Evolutionary conservation across 768 basidiomycete species (phyloP).

Genomic region (Tulasnella sp.): DNA sequence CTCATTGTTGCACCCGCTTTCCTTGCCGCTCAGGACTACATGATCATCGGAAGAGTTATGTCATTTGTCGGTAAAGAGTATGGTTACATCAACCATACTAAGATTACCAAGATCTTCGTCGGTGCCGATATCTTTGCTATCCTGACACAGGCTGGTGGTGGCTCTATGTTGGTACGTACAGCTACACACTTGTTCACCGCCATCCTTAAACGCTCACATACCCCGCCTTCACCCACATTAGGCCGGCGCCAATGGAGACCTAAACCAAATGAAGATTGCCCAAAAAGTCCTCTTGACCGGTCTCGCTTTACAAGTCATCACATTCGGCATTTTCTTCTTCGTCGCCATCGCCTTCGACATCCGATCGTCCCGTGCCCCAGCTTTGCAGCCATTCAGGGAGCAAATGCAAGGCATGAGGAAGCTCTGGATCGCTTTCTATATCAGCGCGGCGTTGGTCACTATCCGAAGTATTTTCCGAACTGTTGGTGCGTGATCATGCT

Average conservation of each 20-base stretch:
- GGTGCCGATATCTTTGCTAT: conserved; percentile 27
- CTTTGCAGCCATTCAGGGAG: neutral
- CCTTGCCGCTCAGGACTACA: conserved; percentile 28
- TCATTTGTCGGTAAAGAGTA: conserved; percentile 25
- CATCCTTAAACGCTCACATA: neutral
- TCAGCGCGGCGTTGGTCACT: conserved; percentile 18
- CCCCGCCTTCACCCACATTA: neutral
- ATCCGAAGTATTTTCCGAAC: conserved; percentile 26
- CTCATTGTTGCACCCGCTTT: conserved; percentile 28
- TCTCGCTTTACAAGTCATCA: conserved; percentile 26
- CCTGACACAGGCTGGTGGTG: conserved; percentile 25
- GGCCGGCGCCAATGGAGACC: conserved; percentile 12
- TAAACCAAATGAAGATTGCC: neutral
- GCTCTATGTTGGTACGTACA: conserved; percentile 3
- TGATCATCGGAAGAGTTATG: conserved; percentile 28
- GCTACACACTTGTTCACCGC: neutral
- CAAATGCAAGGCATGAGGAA: conserved; percentile 15
- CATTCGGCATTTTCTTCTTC: conserved; percentile 23
- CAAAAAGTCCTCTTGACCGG: conserved; percentile 25
- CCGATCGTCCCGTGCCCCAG: neutral
- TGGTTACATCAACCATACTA: conserved; percentile 15
- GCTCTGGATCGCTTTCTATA: conserved; percentile 28
- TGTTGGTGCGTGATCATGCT: conserved; percentile 12
- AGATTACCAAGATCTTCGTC: conserved; percentile 29
- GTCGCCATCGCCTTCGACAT: conserved; percentile 23